phyloP scores from a whole-genome alignment of 208 protist species.

The Borovskyia barvae region DNA sequence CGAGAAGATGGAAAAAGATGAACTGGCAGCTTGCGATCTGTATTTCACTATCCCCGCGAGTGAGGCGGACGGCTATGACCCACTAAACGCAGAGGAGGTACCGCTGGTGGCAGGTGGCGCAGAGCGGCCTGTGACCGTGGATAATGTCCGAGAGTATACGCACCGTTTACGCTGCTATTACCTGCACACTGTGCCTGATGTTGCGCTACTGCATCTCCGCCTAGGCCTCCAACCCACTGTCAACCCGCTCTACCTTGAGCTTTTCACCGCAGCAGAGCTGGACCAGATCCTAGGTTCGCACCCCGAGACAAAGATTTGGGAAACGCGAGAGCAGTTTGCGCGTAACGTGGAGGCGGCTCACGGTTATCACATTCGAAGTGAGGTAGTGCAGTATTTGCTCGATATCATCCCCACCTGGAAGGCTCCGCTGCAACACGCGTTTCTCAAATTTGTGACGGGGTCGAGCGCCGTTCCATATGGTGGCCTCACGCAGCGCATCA shows the following conservation, averaged over 20 bases:
- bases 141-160: constrained; percentile 55
- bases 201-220: constrained; percentile 40
- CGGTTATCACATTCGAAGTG: constrained; percentile 58
- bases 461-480: constrained; percentile 54
- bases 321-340: constrained; percentile 40
- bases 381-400: constrained; percentile 49
- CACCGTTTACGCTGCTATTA: constrained; percentile 36
- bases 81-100: not conserved
- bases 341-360: constrained; percentile 45
- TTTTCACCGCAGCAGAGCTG: constrained; percentile 67
- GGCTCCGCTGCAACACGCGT: constrained; percentile 55
- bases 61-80: constrained; percentile 18
- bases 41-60: constrained; percentile 51
- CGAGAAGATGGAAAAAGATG: constrained; percentile 20
- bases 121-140: constrained; percentile 21
- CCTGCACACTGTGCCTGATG: constrained; percentile 25
- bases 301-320: constrained; percentile 53
- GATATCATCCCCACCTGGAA: constrained; percentile 61
- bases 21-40: constrained; percentile 49
- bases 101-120: constrained; percentile 22
- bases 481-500: constrained; percentile 66
- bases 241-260: constrained; percentile 44
- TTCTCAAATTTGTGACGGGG: constrained; percentile 84
- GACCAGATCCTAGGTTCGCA: constrained; percentile 47
- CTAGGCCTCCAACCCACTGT: constrained; percentile 46